Percentiles rank a stretch among this genome's conserved stretches.
These are phyloP conservation scores for Ustilago cynodontis DNA, from an alignment of 1,284 basidiomycete genomes.

Conservation along the genomic window DNA sequence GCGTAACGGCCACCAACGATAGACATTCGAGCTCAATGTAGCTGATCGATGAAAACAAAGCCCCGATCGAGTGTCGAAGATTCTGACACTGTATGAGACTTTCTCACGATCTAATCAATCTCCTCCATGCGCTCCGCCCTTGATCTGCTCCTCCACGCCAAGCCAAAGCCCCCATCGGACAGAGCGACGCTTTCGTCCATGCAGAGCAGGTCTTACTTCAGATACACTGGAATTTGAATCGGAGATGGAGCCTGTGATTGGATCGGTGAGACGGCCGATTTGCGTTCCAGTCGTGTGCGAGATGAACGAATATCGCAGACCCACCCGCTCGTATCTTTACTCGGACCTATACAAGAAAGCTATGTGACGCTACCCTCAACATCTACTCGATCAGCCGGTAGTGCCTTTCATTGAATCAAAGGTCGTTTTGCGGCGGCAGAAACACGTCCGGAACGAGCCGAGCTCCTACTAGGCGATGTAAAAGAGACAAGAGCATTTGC, in stretches of 20 bases:
- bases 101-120: constrained; percentile 25
- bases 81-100: background rate
- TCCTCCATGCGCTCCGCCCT: background rate
- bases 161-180: background rate
- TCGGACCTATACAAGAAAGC: background rate
- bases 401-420: background rate
- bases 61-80: background rate
- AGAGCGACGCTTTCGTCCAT: background rate
- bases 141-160: background rate
- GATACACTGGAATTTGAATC: background rate
- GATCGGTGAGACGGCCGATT: background rate
- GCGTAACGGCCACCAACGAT: background rate
- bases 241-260: background rate
- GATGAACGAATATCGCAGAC: background rate
- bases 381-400: background rate
- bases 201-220: background rate
- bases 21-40: background rate
- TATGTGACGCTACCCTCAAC: background rate
- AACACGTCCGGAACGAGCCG: background rate
- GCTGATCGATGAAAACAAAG: background rate
- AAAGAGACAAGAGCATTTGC: background rate
- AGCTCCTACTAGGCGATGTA: background rate
- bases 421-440: background rate
- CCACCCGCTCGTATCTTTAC: background rate
- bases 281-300: background rate